Evolutionary conservation across 2,329 filamentous ascomycete genomes (phyloP).

Genomic region (Ceratocystis cubensis): DNA sequence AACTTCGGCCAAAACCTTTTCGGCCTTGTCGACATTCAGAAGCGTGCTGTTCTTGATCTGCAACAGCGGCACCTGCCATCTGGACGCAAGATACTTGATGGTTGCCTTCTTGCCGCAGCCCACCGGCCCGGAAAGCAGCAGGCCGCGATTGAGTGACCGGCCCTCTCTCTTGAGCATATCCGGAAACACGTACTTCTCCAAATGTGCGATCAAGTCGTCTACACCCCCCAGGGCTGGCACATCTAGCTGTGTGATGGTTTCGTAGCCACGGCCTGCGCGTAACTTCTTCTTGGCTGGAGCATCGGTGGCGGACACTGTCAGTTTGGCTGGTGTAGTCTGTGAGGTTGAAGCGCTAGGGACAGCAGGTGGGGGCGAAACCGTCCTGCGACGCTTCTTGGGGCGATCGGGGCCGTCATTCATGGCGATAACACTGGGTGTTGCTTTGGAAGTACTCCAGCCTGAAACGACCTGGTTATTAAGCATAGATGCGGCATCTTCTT

Average conservation of each 20-base stretch:
- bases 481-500: slow-evolving; percentile 27
- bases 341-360: not conserved
- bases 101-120: slow-evolving; percentile 74
- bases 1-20: slow-evolving; percentile 31
- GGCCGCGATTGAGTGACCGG: slow-evolving; percentile 33
- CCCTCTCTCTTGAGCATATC: slow-evolving; percentile 18
- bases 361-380: slow-evolving; percentile 21
- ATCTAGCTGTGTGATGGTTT: slow-evolving; percentile 26
- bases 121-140: slow-evolving; percentile 65
- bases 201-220: slow-evolving; percentile 21
- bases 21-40: slow-evolving; percentile 31
- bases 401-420: slow-evolving; percentile 26
- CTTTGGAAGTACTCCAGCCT: slow-evolving; percentile 28
- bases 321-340: slow-evolving; percentile 8
- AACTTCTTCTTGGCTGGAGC: slow-evolving; percentile 25
- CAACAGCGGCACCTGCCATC: slow-evolving; percentile 61
- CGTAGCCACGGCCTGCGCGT: slow-evolving; percentile 27
- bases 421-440: slow-evolving; percentile 21
- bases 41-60: slow-evolving; percentile 33
- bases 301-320: slow-evolving; percentile 19
- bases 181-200: slow-evolving; percentile 19
- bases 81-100: slow-evolving; percentile 59
- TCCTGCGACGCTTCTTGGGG: slow-evolving; percentile 26
- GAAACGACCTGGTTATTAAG: slow-evolving; percentile 35
- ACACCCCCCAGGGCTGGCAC: slow-evolving; percentile 27